phyloP scores from a whole-genome alignment of 1,284 basidiomycete genomes.

The Tilletia setariae region DNA sequence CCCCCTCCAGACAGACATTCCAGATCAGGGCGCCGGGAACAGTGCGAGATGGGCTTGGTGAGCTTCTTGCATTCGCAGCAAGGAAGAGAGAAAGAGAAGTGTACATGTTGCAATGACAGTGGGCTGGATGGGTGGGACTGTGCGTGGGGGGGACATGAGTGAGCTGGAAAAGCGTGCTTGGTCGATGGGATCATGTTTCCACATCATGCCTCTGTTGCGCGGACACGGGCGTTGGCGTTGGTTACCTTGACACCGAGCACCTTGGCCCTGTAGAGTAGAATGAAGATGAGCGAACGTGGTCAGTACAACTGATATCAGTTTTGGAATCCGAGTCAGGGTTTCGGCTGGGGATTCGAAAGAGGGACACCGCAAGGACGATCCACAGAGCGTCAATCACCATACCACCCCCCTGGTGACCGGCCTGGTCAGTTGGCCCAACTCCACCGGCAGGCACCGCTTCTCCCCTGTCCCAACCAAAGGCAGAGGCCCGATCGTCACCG shows the following conservation, averaged over 20 bases:
- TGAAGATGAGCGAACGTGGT: background rate
- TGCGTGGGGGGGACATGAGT: background rate
- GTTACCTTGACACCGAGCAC: conserved; percentile 68
- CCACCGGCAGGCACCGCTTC: too few species aligned
- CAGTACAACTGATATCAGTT: background rate
- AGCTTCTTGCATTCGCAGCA: background rate
- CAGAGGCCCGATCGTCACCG: too few species aligned
- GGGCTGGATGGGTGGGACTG: background rate
- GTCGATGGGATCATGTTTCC: conserved; percentile 15
- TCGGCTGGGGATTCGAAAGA: background rate
- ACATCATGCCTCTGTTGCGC: conserved; percentile 78
- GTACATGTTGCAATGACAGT: conserved; percentile 5
- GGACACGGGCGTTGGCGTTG: conserved; percentile 88
- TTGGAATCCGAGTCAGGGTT: background rate
- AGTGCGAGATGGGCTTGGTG: too few species aligned
- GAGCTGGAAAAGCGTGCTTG: too few species aligned
- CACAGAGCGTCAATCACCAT: too few species aligned
- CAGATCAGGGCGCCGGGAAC: too few species aligned
- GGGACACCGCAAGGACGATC: too few species aligned
- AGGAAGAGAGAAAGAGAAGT: conserved; percentile 10
- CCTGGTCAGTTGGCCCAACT: too few species aligned
- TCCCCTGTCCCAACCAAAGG: too few species aligned
- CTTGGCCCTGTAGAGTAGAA: conserved; percentile 32
- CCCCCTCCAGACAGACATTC: too few species aligned
- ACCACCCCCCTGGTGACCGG: too few species aligned